Percentiles rank a stretch among this genome's conserved stretches.
Evolutionary conservation across 2,329 filamentous ascomycete species (phyloP).

Genomic region (Bipolaris gigantea): DNA sequence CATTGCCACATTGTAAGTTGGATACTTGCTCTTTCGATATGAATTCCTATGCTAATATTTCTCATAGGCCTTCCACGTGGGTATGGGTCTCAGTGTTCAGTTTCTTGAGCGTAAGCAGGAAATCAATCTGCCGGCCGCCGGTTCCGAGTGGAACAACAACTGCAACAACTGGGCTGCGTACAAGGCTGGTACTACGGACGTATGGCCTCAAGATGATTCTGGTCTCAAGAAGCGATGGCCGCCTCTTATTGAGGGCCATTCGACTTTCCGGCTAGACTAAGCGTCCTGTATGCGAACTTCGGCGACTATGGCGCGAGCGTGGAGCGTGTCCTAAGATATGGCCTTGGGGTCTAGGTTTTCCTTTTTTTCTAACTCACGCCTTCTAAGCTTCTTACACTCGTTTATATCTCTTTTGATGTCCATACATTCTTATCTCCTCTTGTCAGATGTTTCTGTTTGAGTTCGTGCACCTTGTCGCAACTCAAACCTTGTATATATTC

Average conservation of each 20-base stretch:
- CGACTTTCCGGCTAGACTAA: slow-evolving; percentile 3
- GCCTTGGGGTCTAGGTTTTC: background rate
- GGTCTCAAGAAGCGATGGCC: slow-evolving; percentile 43
- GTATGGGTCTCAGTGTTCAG: slow-evolving; percentile 31
- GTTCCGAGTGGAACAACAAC: slow-evolving; percentile 32
- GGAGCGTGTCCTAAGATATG: background rate
- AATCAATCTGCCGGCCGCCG: slow-evolving; percentile 23
- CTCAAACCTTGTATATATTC: background rate
- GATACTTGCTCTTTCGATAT: background rate
- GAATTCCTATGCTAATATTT: background rate
- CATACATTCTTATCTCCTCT: background rate
- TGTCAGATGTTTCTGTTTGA: background rate
- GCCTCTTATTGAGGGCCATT: slow-evolving; percentile 11
- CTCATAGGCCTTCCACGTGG: slow-evolving; percentile 30
- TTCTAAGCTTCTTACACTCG: slow-evolving; percentile 15
- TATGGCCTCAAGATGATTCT: slow-evolving; percentile 46
- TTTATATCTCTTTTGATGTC: background rate
- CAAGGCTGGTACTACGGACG: slow-evolving; percentile 16
- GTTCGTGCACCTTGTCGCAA: background rate
- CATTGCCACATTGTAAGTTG: slow-evolving; percentile 29
- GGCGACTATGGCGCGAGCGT: background rate
- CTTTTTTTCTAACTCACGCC: background rate
- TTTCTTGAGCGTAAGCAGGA: slow-evolving; percentile 29
- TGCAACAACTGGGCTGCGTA: slow-evolving; percentile 31
- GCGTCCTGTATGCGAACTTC: background rate